A percentile compares a stretch with the other conserved stretches of the same genome.
phyloP scores from a whole-genome alignment of 2,329 filamentous ascomycete genomes.

The Penicillium sp. region DNA sequence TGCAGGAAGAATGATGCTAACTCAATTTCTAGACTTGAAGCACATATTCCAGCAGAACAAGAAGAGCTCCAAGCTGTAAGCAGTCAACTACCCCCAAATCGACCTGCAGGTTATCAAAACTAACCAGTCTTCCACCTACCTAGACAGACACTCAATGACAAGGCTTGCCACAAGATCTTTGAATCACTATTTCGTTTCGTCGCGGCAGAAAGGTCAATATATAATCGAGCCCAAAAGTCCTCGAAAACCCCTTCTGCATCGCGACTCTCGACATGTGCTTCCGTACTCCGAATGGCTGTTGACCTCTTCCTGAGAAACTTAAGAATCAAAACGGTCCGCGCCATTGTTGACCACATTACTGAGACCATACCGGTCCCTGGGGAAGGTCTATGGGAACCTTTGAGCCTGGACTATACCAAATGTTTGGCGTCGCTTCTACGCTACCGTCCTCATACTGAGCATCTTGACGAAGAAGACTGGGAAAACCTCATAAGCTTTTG shows the following conservation, averaged over 20 bases:
- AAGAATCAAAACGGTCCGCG: conserved; percentile 66
- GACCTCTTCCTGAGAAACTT: conserved; percentile 60
- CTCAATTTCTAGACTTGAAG: conserved; percentile 40
- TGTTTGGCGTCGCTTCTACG: conserved; percentile 61
- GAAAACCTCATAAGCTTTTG: conserved; percentile 62
- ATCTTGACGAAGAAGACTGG: conserved; percentile 63
- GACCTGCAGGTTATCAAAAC: background rate
- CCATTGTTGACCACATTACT: conserved; percentile 71
- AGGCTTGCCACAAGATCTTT: conserved; percentile 70
- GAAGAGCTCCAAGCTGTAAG: conserved; percentile 33
- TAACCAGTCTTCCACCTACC: conserved; percentile 10
- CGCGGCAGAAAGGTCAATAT: conserved; percentile 59
- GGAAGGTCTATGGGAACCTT: conserved; percentile 57
- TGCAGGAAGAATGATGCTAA: background rate
- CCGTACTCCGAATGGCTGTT: conserved; percentile 62
- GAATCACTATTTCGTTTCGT: conserved; percentile 69
- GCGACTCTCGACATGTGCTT: conserved; percentile 60
- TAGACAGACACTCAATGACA: conserved; percentile 55
- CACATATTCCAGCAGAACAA: conserved; percentile 49
- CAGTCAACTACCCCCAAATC: background rate
- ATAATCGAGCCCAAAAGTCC: conserved; percentile 48
- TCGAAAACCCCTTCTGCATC: conserved; percentile 44
- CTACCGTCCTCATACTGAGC: conserved; percentile 69
- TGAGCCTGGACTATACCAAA: conserved; percentile 71
- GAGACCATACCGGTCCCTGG: conserved; percentile 59